Evolutionary conservation across 176 grass and related monocot genomes (phyloP).

Genomic region (Ensete glaucum): DNA sequence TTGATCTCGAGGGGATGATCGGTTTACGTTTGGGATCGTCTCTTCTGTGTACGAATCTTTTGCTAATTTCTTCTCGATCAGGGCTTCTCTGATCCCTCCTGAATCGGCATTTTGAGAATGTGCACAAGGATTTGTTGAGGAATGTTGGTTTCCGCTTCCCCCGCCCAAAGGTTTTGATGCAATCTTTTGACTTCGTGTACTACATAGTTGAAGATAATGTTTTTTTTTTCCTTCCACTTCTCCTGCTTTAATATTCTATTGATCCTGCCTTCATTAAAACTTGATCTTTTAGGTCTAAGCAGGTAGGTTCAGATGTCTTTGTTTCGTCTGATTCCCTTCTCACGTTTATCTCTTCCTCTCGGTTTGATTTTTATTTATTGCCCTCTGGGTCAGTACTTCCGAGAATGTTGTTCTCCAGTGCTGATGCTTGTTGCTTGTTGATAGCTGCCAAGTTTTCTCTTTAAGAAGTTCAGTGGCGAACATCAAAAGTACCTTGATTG

Average conservation of each 20-base stretch:
- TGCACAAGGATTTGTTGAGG: neutral
- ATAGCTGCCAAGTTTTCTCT: neutral
- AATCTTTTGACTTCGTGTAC: neutral
- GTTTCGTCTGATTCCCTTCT: neutral
- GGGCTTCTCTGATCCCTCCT: neutral
- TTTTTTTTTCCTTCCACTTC: neutral
- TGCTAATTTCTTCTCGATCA: neutral
- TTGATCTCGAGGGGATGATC: neutral
- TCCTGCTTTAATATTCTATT: neutral
- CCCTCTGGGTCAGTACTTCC: neutral
- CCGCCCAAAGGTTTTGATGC: neutral
- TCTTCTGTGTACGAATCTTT: neutral
- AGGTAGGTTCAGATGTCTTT: neutral
- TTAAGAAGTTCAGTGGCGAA: neutral
- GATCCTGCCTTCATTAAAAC: neutral
- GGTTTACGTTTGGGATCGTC: neutral
- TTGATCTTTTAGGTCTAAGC: neutral
- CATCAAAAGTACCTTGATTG: neutral
- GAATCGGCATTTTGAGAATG: neutral
- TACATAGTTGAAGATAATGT: neutral
- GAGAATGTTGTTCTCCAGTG: neutral
- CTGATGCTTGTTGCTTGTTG: neutral
- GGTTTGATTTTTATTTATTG: neutral
- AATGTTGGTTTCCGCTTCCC: neutral
- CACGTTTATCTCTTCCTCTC: neutral